Base-by-base conservation (phyloP, 2,329 filamentous ascomycete species). In the Zarea fungicola region DNA sequence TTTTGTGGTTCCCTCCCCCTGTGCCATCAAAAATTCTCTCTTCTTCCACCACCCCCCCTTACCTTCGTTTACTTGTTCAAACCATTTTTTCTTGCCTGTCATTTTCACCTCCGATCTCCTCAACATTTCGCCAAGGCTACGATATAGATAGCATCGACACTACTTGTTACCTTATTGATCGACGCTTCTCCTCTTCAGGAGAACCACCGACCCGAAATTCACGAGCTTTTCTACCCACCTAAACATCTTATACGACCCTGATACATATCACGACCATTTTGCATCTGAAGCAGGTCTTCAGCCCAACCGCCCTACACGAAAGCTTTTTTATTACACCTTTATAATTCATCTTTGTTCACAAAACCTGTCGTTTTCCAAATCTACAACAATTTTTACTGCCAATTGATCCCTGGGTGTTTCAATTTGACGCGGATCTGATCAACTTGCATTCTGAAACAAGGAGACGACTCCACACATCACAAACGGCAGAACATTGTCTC, bases 1-100 rank as follows among this genome's bases (percentile, higher is more conserved):
- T 41, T n/a, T n/a, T n/a, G n/a, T n/a, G n/a, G n/a, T 49, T 51
- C 36, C 48, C 49, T 55, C 50, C 52, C 48, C 48, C 43, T 54
- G 6, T 39, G 22, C 25, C 31, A 25, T 23, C 19, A 22, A 21
- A 25, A n/a, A 39, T 44, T 53, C 57, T 52, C 53, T 54, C 52
- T 57, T 59, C 39, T 52, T 41, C 18, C 42, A 32, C 49, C 39
- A 43, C 43, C 49, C 16, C 48, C 37, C n/a, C n/a, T n/a, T 51
- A 18, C 40, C 29, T 44, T 51, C 39, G 26, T 46, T 41, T 39
- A n/a, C 28, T 16, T 19, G 29, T 2, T 18, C 3, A 42, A 4
- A 26, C 22, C 37, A 5, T 10, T 43, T 42, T 22, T 42, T 18
- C 9, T 26, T 29, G 23, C 28, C n/a, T n/a, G 45, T 37, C 42